These are phyloP conservation scores for Phytophthora melonis DNA, from an alignment of 352 stramenopile species.

Conservation along the genomic window DNA sequence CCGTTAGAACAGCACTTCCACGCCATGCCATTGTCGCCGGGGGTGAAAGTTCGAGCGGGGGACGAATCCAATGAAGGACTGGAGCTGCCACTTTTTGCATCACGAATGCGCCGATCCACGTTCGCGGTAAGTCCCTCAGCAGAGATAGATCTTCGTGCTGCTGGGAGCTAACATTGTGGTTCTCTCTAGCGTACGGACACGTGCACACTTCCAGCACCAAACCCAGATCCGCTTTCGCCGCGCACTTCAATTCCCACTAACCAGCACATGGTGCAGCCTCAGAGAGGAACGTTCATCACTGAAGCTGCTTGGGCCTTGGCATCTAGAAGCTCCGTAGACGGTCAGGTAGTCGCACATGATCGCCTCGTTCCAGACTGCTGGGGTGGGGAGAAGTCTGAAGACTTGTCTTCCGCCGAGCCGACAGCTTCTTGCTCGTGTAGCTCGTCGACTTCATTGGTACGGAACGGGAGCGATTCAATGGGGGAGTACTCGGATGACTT, in stretches of 20 bases:
- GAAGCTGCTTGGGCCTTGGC: conserved; percentile 25
- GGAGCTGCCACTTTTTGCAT: too few species aligned
- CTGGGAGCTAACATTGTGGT: not conserved
- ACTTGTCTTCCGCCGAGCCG: conserved; percentile 11
- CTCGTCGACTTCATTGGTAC: conserved; percentile 36
- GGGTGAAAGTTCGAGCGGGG: conserved; percentile 11
- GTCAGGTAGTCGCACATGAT: not conserved
- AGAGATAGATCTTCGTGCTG: too few species aligned
- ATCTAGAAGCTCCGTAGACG: not conserved
- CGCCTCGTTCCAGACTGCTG: not conserved
- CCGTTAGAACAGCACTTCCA: too few species aligned
- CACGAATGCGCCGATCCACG: too few species aligned
- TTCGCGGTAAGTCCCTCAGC: too few species aligned
- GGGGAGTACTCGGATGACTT: not conserved
- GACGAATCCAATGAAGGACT: too few species aligned
- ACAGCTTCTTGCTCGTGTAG: conserved; percentile 25
- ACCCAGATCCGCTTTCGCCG: not conserved
- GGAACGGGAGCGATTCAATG: not conserved
- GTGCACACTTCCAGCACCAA: conserved; percentile 8
- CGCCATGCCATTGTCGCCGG: too few species aligned
- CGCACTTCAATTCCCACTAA: conserved; percentile 2
- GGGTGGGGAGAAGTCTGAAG: conserved; percentile 15
- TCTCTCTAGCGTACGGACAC: conserved; percentile 34
- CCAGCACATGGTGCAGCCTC: conserved; percentile 1
- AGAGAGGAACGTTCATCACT: conserved; percentile 26